phyloP scores from a whole-genome alignment of 202 grass and related monocot genomes.

The Musa balbisiana region DNA sequence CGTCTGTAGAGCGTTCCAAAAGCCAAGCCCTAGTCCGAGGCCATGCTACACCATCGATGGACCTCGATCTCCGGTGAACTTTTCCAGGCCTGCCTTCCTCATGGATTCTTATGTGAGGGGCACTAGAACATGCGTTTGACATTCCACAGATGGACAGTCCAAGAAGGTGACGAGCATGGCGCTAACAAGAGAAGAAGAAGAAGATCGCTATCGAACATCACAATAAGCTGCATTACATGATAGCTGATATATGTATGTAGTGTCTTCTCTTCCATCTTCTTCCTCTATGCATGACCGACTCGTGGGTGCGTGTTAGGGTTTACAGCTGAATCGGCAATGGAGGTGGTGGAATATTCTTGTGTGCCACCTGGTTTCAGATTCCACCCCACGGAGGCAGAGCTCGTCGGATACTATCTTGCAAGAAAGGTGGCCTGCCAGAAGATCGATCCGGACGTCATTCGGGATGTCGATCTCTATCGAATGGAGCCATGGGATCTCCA shows the following conservation, averaged over 20 bases:
- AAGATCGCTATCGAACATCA: no score
- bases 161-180: neutral
- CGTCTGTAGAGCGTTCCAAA: neutral
- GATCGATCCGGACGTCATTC: slow-evolving; percentile 3
- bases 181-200: neutral
- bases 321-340: neutral
- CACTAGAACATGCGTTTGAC: neutral
- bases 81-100: neutral
- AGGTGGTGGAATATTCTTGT: neutral
- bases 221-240: no score
- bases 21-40: neutral
- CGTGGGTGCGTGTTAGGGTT: no score
- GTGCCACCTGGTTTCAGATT: slow-evolving; percentile 9
- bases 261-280: no score
- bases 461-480: slow-evolving; percentile 5
- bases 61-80: neutral
- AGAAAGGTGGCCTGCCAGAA: slow-evolving; percentile 5
- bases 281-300: no score
- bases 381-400: slow-evolving; percentile 8
- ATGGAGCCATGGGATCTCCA: slow-evolving; percentile 11
- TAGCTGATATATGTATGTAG: no score
- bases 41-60: neutral
- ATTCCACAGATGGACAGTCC: neutral
- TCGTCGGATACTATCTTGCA: slow-evolving; percentile 6
- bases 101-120: neutral